Conservation (phyloP, 2,329 filamentous ascomycete species). For the Colletotrichum sp. region DNA sequence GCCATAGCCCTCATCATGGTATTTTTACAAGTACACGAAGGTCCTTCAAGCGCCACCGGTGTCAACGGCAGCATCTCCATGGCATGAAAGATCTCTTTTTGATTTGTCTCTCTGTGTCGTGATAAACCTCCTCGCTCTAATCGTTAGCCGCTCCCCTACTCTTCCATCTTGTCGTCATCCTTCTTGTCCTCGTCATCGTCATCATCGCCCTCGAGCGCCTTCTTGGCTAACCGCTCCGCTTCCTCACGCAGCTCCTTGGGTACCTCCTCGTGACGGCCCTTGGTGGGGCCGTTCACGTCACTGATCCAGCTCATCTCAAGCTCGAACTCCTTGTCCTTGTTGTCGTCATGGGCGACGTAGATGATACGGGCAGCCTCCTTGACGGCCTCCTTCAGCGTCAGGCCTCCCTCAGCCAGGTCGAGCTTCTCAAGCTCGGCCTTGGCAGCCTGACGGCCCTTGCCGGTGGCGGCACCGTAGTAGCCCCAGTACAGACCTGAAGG, state of each 20-base stretch:
- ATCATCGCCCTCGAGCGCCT: conserved; percentile 85
- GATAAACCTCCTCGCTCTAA: conserved; percentile 4
- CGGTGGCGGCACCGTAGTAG: conserved; percentile 97
- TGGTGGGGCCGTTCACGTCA: conserved; percentile 81
- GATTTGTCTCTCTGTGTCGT: not conserved
- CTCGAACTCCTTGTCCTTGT: conserved; percentile 99
- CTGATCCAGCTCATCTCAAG: conserved; percentile 99
- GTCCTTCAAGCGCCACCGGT: not conserved
- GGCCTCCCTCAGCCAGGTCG: conserved; percentile 77
- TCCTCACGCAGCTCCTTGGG: conserved; percentile 90
- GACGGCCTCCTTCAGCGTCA: conserved; percentile 85
- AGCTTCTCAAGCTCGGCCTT: conserved; percentile 99
- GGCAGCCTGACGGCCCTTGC: conserved; percentile 94
- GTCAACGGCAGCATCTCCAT: not conserved
- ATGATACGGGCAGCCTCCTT: conserved; percentile 98
- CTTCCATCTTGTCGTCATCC: conserved; percentile 85
- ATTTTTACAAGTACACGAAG: conserved; percentile 23
- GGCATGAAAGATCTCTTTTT: conserved; percentile 12
- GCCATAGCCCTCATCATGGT: conserved; percentile 23
- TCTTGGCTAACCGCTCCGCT: conserved; percentile 91
- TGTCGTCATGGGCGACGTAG: conserved; percentile 96
- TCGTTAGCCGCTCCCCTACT: conserved; percentile 53
- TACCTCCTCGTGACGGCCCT: conserved; percentile 91
- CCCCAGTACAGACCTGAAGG: conserved; percentile 98
- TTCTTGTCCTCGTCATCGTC: conserved; percentile 68